Percentiles rank a stretch among this genome's conserved stretches.
Conservation (phyloP, 2,329 filamentous ascomycete genomes). For the Xylaria sp. region DNA sequence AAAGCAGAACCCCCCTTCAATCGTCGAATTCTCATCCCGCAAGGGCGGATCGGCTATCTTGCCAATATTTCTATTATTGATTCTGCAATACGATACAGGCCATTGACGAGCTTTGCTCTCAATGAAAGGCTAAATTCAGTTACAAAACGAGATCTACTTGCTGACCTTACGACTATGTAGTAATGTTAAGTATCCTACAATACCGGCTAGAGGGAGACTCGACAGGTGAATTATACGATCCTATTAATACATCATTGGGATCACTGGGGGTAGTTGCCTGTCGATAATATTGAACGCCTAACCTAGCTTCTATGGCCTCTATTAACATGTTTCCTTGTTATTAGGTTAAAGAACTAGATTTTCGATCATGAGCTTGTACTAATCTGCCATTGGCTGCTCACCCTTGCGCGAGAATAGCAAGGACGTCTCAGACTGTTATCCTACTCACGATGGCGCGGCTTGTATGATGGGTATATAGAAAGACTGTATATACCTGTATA, state of each 20-base stretch:
- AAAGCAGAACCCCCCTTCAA: no score
- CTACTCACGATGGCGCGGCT: not conserved
- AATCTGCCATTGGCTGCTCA: not conserved
- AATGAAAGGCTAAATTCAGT: not conserved
- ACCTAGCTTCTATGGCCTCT: not conserved
- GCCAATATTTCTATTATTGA: not conserved
- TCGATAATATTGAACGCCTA: not conserved
- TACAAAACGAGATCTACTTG: not conserved
- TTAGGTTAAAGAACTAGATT: not conserved
- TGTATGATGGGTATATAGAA: not conserved
- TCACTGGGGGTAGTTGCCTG: not conserved
- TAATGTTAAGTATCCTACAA: not conserved
- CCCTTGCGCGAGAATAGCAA: not conserved
- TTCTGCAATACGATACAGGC: not conserved
- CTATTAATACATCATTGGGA: not conserved
- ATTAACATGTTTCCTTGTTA: not conserved
- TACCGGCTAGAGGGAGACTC: not conserved
- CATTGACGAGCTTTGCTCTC: not conserved
- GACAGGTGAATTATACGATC: not conserved
- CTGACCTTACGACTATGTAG: not conserved
- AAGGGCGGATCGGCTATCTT: no score
- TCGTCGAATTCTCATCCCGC: no score
- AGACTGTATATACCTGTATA: no score
- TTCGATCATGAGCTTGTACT: not conserved
- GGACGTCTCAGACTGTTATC: not conserved